Conservation (phyloP, 2,329 filamentous ascomycete genomes). For the Ilyonectria sp. region DNA sequence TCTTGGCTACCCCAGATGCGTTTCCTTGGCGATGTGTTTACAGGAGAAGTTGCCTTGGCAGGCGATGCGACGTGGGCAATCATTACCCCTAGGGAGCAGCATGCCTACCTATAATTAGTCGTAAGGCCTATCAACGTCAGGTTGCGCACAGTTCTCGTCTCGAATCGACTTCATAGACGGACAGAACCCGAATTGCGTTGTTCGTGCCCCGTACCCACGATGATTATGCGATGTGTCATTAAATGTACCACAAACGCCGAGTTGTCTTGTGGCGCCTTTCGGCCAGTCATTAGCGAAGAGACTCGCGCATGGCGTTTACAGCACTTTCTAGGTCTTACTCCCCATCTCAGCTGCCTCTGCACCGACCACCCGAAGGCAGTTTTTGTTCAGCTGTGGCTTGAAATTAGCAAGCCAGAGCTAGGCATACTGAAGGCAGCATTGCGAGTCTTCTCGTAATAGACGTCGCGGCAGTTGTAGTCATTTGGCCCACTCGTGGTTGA, state of each 20-base stretch:
- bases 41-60: constrained; percentile 10
- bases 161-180: neutral
- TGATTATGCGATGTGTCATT: neutral
- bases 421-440: neutral
- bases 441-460: neutral
- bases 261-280: neutral
- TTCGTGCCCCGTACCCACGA: neutral
- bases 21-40: constrained; percentile 12
- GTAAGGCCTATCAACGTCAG: neutral
- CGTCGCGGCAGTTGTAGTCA: neutral
- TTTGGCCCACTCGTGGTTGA: constrained; percentile 1
- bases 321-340: neutral
- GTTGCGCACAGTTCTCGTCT: neutral
- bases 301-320: neutral
- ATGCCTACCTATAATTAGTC: neutral
- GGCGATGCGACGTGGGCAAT: constrained; percentile 4
- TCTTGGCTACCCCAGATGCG: constrained; percentile 21
- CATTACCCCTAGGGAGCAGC: neutral
- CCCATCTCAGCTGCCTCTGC: neutral
- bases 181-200: neutral
- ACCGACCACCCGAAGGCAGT: neutral
- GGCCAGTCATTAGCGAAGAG: neutral
- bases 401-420: neutral
- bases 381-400: neutral
- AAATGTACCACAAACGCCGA: neutral